Evolutionary conservation across 1,284 basidiomycete genomes (phyloP).

Genomic region (Ganoderma meredithae): DNA sequence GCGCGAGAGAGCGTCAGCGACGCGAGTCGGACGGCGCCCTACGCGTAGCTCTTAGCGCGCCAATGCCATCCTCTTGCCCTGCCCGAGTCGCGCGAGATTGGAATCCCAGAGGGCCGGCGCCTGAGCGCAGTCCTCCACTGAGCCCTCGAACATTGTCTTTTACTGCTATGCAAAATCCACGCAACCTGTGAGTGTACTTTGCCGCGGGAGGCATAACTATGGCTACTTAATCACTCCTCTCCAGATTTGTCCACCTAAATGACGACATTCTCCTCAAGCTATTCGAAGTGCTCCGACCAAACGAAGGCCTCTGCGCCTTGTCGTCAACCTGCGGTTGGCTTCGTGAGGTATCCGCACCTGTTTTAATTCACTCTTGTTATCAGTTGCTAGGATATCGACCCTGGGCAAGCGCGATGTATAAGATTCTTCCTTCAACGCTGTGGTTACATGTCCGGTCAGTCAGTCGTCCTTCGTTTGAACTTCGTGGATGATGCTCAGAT

Average conservation of each 20-base stretch:
- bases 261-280: not conserved
- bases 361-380: not conserved
- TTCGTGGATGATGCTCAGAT: not conserved
- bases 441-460: not conserved
- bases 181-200: no score
- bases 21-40: conserved; percentile 1
- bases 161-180: no score
- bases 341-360: not conserved
- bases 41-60: not conserved
- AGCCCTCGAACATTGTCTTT: no score
- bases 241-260: not conserved
- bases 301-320: not conserved
- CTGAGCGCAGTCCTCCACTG: no score
- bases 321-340: not conserved
- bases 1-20: conserved; percentile 25
- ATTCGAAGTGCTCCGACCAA: not conserved
- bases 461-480: not conserved
- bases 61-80: not conserved
- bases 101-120: no score
- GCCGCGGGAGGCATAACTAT: no score
- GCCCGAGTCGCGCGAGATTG: conserved; percentile 1
- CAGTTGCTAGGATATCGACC: not conserved
- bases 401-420: not conserved
- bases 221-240: no score
- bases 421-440: conserved; percentile 3